Conservation (phyloP, 2,329 filamentous ascomycete genomes). For the Rhexocercosporidium sp. region DNA sequence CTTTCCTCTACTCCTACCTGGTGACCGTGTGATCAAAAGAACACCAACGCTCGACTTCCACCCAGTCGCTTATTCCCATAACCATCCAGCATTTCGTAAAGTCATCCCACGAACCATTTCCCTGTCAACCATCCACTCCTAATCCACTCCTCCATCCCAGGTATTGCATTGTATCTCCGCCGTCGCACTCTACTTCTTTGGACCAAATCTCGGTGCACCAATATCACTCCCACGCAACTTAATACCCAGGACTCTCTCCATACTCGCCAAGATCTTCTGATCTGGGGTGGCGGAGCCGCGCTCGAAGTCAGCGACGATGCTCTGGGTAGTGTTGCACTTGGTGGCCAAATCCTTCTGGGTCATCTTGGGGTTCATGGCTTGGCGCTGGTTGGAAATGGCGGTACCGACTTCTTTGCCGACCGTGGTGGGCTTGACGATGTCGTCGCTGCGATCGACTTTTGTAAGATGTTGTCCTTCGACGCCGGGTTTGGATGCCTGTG, state of each 20-base stretch:
- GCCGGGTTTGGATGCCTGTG: slow-evolving; percentile 56
- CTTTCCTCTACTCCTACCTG: slow-evolving; percentile 18
- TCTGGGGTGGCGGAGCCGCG: slow-evolving; percentile 77
- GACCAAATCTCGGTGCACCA: slow-evolving; percentile 78
- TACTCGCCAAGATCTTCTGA: slow-evolving; percentile 77
- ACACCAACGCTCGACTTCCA: background rate
- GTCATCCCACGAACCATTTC: background rate
- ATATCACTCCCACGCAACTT: slow-evolving; percentile 87
- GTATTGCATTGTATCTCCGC: background rate
- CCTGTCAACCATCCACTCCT: slow-evolving; percentile 3
- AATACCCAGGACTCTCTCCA: slow-evolving; percentile 87
- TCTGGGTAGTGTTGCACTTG: slow-evolving; percentile 85
- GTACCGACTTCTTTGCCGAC: slow-evolving; percentile 81
- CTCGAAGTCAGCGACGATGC: slow-evolving; percentile 85
- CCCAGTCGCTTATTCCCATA: background rate
- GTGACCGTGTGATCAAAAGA: slow-evolving; percentile 25
- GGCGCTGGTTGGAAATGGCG: slow-evolving; percentile 80
- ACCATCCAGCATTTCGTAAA: background rate
- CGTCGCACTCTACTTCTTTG: slow-evolving; percentile 45
- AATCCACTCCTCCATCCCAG: background rate
- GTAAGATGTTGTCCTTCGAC: slow-evolving; percentile 92
- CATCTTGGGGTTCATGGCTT: slow-evolving; percentile 89
- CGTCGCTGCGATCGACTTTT: slow-evolving; percentile 96
- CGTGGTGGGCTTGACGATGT: slow-evolving; percentile 97
- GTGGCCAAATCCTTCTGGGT: slow-evolving; percentile 88